Evolutionary conservation across 371 early-diverging fungal genomes (phyloP), one percentile per base, ranked within the genome.

Genomic region (Mortierella sp.): DNA sequence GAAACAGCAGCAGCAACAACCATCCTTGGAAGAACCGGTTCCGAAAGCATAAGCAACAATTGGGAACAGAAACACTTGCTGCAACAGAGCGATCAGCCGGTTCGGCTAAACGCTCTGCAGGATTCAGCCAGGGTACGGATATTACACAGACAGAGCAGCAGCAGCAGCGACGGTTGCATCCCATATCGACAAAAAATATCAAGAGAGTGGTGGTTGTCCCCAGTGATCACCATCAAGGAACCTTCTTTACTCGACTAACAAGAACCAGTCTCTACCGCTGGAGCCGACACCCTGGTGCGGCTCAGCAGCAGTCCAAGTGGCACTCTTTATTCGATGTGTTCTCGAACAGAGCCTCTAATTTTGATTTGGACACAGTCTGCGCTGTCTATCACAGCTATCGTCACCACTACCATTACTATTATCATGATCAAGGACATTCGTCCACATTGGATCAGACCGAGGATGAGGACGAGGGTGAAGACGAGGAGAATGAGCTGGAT

Each of bases 231-330:
- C 17, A 43, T n/a, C n/a, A 26, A 27, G 17, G 42, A 7, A 11
- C n/a, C 17, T 19, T 54, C 37, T n/a, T n/a, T n/a, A 54, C 26
- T 54, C 55, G 55, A 23, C 39, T 43, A n/a, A 43, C 43, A 15
- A 9, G 43, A 43, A 28, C 55, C 42, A 54, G 41, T 28, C 55
- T 41, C n/a, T 42, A 43, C n/a, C 43, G 19, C n/a, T 43, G 6
- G 43, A 15, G 6, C 43, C 1, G 19, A 6, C 43, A 43, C 17
- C 21, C 43, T 17, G 14, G 37, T 34, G 37, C 11, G 11, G n/a
- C 30, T 5, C 42, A 37, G 55, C 23, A 42, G n/a, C 21, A 54
- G 12, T 41, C 12, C 17, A 37, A 41, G 19, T 42, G 55, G 55
- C 26, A 37, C 23, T 26, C 37, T 27, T 15, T 54, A 26, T 41